Conservation (phyloP, 345 rosid genomes). For the Rhodamnia rubescens region DNA sequence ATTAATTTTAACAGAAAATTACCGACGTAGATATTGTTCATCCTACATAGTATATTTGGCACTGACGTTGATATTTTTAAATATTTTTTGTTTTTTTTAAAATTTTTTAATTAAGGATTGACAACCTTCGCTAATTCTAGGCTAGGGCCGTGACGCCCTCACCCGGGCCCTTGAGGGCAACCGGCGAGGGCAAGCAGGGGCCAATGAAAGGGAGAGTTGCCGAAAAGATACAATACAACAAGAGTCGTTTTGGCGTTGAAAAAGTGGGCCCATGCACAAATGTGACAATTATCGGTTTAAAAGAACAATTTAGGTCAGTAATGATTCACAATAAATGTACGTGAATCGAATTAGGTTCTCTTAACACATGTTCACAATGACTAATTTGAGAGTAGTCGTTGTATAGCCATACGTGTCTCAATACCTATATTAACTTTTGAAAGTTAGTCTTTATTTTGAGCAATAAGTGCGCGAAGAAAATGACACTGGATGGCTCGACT, state of each 20-base stretch:
- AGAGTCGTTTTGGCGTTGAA: neutral
- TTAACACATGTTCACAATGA: neutral
- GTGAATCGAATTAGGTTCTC: neutral
- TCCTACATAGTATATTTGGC: accelerated
- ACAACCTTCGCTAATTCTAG: too few species aligned
- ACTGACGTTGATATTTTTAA: too few species aligned
- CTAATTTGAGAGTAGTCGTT: neutral
- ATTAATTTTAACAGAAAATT: too few species aligned
- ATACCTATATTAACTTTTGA: neutral
- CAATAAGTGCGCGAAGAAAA: neutral
- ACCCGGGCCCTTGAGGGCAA: too few species aligned
- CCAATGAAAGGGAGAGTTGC: too few species aligned
- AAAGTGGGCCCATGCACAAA: neutral
- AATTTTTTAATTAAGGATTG: too few species aligned
- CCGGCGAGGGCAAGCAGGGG: too few species aligned
- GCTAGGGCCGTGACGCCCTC: too few species aligned
- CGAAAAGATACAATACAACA: too few species aligned
- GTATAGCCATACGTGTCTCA: neutral
- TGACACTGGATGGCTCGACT: neutral
- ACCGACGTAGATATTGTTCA: accelerated
- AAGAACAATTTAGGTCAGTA: neutral
- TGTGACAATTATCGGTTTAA: neutral
- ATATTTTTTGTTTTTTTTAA: too few species aligned
- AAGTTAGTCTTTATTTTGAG: neutral
- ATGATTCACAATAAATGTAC: neutral